Percentiles rank a stretch among this genome's conserved stretches.
Conservation (phyloP, 169 alveolate species). For the Theileria annulata region DNA sequence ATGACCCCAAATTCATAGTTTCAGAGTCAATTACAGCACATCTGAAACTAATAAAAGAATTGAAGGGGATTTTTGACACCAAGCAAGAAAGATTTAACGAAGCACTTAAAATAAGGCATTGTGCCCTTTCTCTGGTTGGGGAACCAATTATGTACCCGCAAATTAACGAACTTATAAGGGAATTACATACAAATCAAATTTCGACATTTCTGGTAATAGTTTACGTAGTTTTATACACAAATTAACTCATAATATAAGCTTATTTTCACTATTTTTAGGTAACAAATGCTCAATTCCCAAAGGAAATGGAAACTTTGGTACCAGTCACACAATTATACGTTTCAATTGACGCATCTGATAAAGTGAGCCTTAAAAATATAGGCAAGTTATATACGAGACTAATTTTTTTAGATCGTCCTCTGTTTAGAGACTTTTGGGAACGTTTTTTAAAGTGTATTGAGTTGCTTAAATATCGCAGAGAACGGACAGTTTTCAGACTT, state of each 20-base stretch:
- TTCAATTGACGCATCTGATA: slow-evolving; percentile 80
- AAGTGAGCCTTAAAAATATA: slow-evolving; percentile 71
- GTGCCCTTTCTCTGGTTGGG: slow-evolving; percentile 87
- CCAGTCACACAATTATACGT: slow-evolving; percentile 84
- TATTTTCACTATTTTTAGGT: slow-evolving; percentile 28
- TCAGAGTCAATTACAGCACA: slow-evolving; percentile 70
- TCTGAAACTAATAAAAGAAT: slow-evolving; percentile 68
- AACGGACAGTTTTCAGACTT: slow-evolving; percentile 82
- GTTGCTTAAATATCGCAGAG: slow-evolving; percentile 72
- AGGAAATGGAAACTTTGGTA: slow-evolving; percentile 70
- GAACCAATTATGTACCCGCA: slow-evolving; percentile 90
- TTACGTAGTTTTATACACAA: neutral
- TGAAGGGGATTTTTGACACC: slow-evolving; percentile 71
- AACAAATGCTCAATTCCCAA: slow-evolving; percentile 89
- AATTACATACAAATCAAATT: slow-evolving; percentile 76
- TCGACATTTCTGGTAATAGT: slow-evolving; percentile 81
- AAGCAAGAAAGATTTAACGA: slow-evolving; percentile 67
- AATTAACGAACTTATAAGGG: slow-evolving; percentile 80
- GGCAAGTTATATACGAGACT: neutral
- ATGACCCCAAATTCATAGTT: slow-evolving; percentile 78
- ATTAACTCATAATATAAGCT: too few relatives aligned
- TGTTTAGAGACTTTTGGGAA: slow-evolving; percentile 86
- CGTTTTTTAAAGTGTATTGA: slow-evolving; percentile 78
- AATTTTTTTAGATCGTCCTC: slow-evolving; percentile 76
- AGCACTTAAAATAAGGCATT: slow-evolving; percentile 75